Percentiles rank a stretch among this genome's conserved stretches.
phyloP scores from a whole-genome alignment of 768 basidiomycete species.

The Daedaleopsis nitida region DNA sequence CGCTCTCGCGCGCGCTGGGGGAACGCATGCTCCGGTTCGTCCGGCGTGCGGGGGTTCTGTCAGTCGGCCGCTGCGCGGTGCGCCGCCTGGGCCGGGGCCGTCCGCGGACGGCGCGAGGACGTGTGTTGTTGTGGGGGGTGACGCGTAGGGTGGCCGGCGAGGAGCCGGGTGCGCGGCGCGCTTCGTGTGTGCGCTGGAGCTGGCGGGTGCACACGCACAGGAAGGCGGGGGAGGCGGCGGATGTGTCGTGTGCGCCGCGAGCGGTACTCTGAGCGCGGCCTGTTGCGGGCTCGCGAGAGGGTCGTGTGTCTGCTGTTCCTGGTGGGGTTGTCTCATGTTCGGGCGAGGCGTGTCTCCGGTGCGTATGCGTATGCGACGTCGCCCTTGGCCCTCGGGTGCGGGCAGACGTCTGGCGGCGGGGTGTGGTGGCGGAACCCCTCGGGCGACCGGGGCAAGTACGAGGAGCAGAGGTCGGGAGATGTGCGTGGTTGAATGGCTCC shows the following conservation, averaged over 20 bases:
- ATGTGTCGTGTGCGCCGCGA: slow-evolving; percentile 18
- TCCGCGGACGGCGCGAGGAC: slow-evolving; percentile 6
- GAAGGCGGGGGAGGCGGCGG: slow-evolving; percentile 17
- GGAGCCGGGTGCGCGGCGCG: slow-evolving; percentile 9
- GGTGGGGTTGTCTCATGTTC: slow-evolving; percentile 2
- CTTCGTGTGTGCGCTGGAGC: slow-evolving; percentile 11
- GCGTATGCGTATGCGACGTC: background rate
- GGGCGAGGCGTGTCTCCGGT: slow-evolving; percentile 23
- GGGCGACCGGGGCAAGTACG: slow-evolving; percentile 19
- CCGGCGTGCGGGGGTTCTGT: slow-evolving; percentile 26
- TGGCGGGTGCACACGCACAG: slow-evolving; percentile 17
- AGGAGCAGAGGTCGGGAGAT: slow-evolving; percentile 24
- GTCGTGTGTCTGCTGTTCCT: background rate
- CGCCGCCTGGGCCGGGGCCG: slow-evolving; percentile 10
- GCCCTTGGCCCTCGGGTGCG: slow-evolving; percentile 12
- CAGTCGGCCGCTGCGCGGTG: slow-evolving; percentile 24
- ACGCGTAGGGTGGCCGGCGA: slow-evolving; percentile 23
- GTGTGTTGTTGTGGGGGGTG: slow-evolving; percentile 5
- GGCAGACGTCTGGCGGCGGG: slow-evolving; percentile 1
- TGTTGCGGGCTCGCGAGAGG: slow-evolving; percentile 17
- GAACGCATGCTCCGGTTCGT: slow-evolving; percentile 20
- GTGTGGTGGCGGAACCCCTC: slow-evolving; percentile 16
- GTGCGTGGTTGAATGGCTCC: slow-evolving; percentile 13
- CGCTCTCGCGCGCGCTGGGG: slow-evolving; percentile 50
- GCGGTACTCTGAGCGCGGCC: slow-evolving; percentile 21